Conservation (phyloP, 2,329 filamentous ascomycete genomes). For the Cucurbitaria berberidis region DNA sequence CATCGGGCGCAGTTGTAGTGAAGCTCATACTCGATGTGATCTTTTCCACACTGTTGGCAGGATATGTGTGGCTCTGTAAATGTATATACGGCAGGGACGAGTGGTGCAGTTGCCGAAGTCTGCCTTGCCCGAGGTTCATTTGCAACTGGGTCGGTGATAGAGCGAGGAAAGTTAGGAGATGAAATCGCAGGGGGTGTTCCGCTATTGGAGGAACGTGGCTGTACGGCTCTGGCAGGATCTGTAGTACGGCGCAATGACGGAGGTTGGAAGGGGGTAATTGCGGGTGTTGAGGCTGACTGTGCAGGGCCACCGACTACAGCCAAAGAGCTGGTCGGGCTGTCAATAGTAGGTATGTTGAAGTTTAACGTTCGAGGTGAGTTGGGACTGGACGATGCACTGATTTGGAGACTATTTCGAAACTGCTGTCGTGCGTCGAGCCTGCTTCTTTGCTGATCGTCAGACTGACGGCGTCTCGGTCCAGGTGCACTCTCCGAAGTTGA, state of each 20-base stretch:
- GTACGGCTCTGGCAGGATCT: conserved; percentile 32
- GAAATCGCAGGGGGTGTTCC: conserved; percentile 34
- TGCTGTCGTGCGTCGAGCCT: conserved; percentile 48
- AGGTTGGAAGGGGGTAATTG: conserved; percentile 19
- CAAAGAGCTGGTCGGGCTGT: conserved; percentile 38
- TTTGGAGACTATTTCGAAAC: conserved; percentile 37
- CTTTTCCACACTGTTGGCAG: conserved; percentile 73
- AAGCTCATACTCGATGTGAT: conserved; percentile 81
- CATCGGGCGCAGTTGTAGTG: conserved; percentile 84
- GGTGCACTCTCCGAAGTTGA: conserved; percentile 28
- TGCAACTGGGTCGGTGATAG: conserved; percentile 36
- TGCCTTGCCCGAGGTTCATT: conserved; percentile 25
- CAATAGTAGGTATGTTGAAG: conserved; percentile 33
- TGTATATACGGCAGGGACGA: conserved; percentile 19
- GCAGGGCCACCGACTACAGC: conserved; percentile 31
- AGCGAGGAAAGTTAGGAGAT: conserved; percentile 34
- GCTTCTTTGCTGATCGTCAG: conserved; percentile 53
- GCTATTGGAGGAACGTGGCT: conserved; percentile 23
- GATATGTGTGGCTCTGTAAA: conserved; percentile 74
- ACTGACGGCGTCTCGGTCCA: conserved; percentile 45
- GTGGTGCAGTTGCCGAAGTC: conserved; percentile 17
- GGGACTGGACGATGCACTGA: conserved; percentile 33
- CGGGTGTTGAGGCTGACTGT: conserved; percentile 22
- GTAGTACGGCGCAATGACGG: conserved; percentile 41
- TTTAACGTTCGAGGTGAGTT: conserved; percentile 36